Evolutionary conservation across 495 filamentous ascomycete species (phyloP).

Genomic region (Xylaria longipes): DNA sequence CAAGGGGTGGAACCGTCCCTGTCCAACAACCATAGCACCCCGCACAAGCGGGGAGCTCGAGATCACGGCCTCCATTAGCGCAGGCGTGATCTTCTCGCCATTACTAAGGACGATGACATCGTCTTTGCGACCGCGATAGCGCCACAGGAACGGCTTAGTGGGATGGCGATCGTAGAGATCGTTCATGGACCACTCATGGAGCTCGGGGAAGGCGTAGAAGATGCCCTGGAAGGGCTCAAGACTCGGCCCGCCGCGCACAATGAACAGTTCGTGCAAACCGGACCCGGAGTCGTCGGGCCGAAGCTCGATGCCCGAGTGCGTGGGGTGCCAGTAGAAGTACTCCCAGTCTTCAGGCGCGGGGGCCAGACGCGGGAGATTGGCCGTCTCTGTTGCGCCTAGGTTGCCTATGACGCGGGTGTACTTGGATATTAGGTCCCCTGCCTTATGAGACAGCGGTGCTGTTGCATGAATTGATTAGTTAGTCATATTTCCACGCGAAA

Average conservation of each 20-base stretch:
- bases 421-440: slow-evolving; percentile 22
- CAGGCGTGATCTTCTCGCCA: slow-evolving; percentile 59
- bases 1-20: slow-evolving; percentile 45
- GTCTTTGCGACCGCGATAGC: slow-evolving; percentile 49
- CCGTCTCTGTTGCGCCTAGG: slow-evolving; percentile 17
- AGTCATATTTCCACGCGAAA: too few species aligned
- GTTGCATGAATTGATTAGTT: neutral
- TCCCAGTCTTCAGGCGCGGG: slow-evolving; percentile 45
- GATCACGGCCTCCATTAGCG: slow-evolving; percentile 48
- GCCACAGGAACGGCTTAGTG: slow-evolving; percentile 45
- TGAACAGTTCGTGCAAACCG: slow-evolving; percentile 47
- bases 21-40: slow-evolving; percentile 48
- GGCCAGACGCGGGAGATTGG: neutral
- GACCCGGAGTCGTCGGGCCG: slow-evolving; percentile 28
- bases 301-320: slow-evolving; percentile 39
- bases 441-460: slow-evolving; percentile 26
- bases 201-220: slow-evolving; percentile 50
- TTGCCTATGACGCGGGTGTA: slow-evolving; percentile 23
- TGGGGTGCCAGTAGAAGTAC: slow-evolving; percentile 48
- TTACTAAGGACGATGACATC: slow-evolving; percentile 60
- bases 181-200: slow-evolving; percentile 47
- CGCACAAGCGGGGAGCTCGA: slow-evolving; percentile 39
- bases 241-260: slow-evolving; percentile 33
- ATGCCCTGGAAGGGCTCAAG: slow-evolving; percentile 36
- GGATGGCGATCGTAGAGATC: slow-evolving; percentile 56